Evolutionary conservation across 176 grass and related monocot species (phyloP), one percentile per base, ranked within the genome.

Genomic region (Themeda triandra): DNA sequence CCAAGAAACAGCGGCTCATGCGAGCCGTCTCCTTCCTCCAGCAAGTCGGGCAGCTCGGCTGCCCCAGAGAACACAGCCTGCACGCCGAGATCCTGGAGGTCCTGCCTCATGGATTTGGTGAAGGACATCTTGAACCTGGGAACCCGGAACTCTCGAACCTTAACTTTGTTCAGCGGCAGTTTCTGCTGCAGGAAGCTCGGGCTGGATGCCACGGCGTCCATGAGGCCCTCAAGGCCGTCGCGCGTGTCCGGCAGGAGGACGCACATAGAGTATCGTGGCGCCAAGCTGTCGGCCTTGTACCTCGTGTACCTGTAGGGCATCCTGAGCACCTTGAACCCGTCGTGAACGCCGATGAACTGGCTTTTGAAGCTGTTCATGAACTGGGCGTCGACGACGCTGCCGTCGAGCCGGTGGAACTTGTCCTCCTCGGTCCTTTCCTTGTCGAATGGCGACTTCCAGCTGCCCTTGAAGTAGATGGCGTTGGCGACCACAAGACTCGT

Each of bases 401-500:
- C 65, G 31, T 67, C 65, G 17, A 67, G 6, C 7, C 51, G 65
- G 66, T 71, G 35, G 68, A 82, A 82, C 51, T 13, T 44, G 67
- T 72, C 5, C 15, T 60, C 17, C 15, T 13, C 10, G 15, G 80
- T 82, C n/a, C 4, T 21, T 53, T 21, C 0, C 49, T 53, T 8
- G 0, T 10, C 4, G 24, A 71, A 71, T 36, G 35, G 33, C 32
- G 24, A 13, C 10, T 71, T 10, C 80, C 80, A 71, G 23, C 0
- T 21, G 14, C 65, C 65, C 11, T 36, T 67, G 65, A 67, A 67
- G 65, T 67, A 67, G 31, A 67, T 15, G 49, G 84, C 89, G 25
- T 86, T 87, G n/a, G 70, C 27, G 17, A 90, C 27, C 18, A 87
- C 63, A 11, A 87, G 17, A 5, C 15, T 75, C 69, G 75, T 3